Evolutionary conservation across 352 stramenopile genomes (phyloP).

Genomic region (Achlya hypogyna): DNA sequence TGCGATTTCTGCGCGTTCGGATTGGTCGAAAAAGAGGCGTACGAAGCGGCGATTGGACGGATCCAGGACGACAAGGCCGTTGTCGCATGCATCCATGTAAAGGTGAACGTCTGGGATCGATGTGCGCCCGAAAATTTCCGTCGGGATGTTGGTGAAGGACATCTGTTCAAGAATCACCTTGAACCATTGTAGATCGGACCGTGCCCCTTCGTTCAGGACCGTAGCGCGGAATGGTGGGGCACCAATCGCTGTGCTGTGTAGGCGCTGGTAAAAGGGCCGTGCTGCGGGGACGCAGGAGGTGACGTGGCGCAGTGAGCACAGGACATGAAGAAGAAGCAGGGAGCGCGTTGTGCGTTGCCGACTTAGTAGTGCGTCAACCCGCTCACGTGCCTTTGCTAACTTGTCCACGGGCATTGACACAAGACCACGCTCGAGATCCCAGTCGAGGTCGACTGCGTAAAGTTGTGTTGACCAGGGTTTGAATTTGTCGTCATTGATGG

Average conservation of each 20-base stretch:
- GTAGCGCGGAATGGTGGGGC: background rate
- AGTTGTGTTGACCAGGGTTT: background rate
- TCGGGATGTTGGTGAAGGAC: too few species aligned
- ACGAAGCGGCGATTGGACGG: too few species aligned
- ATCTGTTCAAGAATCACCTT: too few species aligned
- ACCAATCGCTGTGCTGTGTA: background rate
- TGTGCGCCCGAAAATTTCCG: too few species aligned
- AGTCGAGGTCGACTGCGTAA: slow-evolving; percentile 17
- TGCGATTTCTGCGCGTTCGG: too few species aligned
- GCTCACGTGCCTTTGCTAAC: slow-evolving; percentile 10
- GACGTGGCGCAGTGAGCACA: background rate
- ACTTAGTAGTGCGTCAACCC: background rate
- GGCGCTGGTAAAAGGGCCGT: slow-evolving; percentile 13
- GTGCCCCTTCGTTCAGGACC: too few species aligned
- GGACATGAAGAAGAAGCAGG: background rate
- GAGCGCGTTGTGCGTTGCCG: background rate
- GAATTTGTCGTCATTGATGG: slow-evolving; percentile 22
- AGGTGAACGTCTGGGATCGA: background rate
- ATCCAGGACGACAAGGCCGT: too few species aligned
- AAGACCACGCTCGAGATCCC: background rate
- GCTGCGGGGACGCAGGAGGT: background rate
- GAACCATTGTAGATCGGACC: too few species aligned
- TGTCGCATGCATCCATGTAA: too few species aligned
- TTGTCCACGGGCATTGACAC: slow-evolving; percentile 21
- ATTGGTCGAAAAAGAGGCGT: too few species aligned